Base-by-base conservation (phyloP, 148 eudicot species). In the Drosera capensis region DNA sequence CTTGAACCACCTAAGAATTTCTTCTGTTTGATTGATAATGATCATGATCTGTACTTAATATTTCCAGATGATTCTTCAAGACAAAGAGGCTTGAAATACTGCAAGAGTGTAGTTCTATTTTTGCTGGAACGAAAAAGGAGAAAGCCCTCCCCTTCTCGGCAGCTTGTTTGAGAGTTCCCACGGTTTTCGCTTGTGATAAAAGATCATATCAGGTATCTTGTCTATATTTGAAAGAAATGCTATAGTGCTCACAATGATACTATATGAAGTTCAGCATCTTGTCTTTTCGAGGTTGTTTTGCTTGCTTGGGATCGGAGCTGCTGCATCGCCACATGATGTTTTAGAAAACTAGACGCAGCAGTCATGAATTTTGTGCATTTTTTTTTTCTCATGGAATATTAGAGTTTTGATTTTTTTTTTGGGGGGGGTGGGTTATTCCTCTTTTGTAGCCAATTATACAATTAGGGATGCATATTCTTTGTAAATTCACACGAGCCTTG, bases 341-440 rank as follows among this genome's bases (percentile, higher is more conserved):
- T n/a, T n/a, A n/a, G n/a, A n/a, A n/a, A n/a, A n/a, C n/a, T n/a
- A n/a, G n/a, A n/a, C n/a, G n/a, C n/a, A n/a, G n/a, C n/a, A n/a
- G n/a, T n/a, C n/a, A n/a, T n/a, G n/a, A 34, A 34, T 4, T 34
- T 34, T 42, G 45, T 49, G 54, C 55, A 15, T 20, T 43, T 35
- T 43, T 43, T 54, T 46, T 38, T 38, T 24, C 16, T 41, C 35
- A 28, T 26, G 45, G n/a, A n/a, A n/a, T n/a, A n/a, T n/a, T n/a
- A n/a, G n/a, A n/a, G n/a, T n/a, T n/a, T n/a, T n/a, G n/a, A n/a
- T n/a, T n/a, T n/a, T n/a, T n/a, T n/a, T n/a, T n/a, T n/a, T n/a
- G n/a, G n/a, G n/a, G n/a, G n/a, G n/a, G n/a, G n/a, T n/a, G n/a
- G n/a, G n/a, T n/a, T n/a, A n/a, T 34, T 15, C 38, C 13, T 4